Evolutionary conservation across 1,284 basidiomycete genomes (phyloP).

Genomic region (Irpex sp.): DNA sequence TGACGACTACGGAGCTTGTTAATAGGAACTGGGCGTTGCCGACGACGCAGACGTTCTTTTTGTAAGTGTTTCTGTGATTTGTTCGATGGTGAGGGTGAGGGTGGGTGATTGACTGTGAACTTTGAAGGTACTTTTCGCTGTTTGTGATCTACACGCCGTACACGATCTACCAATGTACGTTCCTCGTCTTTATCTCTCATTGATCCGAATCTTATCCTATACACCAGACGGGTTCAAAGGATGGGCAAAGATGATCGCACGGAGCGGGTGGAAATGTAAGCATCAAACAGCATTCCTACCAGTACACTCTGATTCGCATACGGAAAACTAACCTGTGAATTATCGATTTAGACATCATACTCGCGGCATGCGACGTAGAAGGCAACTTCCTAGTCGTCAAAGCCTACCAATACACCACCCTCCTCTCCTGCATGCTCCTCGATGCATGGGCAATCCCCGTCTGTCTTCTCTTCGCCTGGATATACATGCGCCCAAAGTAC

Average conservation of each 20-base stretch:
- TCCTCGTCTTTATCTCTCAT: background rate
- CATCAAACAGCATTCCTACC: too few relatives aligned
- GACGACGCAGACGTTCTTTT: conserved; percentile 76
- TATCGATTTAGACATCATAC: conserved; percentile 52
- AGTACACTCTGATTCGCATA: too few relatives aligned
- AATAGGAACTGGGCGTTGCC: conserved; percentile 66
- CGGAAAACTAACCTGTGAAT: too few relatives aligned
- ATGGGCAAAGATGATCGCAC: conserved; percentile 65
- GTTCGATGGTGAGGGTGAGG: too few relatives aligned
- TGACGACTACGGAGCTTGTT: conserved; percentile 74
- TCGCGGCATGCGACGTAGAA: conserved; percentile 78
- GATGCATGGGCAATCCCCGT: conserved; percentile 87
- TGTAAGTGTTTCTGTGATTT: too few relatives aligned
- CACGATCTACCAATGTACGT: conserved; percentile 71
- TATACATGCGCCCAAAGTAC: conserved; percentile 76
- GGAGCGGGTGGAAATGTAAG: conserved; percentile 87
- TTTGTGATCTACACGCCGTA: conserved; percentile 77
- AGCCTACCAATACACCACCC: conserved; percentile 81
- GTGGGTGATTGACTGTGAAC: too few relatives aligned
- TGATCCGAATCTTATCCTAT: conserved; percentile 1
- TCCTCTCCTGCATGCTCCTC: conserved; percentile 82
- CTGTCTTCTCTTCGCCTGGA: conserved; percentile 75
- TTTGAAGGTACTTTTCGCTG: conserved; percentile 67
- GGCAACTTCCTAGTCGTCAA: conserved; percentile 82
- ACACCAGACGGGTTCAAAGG: conserved; percentile 67